These are phyloP conservation scores for Macrophomina phaseolina DNA, from an alignment of 2,329 filamentous ascomycete species.

Conservation along the genomic window DNA sequence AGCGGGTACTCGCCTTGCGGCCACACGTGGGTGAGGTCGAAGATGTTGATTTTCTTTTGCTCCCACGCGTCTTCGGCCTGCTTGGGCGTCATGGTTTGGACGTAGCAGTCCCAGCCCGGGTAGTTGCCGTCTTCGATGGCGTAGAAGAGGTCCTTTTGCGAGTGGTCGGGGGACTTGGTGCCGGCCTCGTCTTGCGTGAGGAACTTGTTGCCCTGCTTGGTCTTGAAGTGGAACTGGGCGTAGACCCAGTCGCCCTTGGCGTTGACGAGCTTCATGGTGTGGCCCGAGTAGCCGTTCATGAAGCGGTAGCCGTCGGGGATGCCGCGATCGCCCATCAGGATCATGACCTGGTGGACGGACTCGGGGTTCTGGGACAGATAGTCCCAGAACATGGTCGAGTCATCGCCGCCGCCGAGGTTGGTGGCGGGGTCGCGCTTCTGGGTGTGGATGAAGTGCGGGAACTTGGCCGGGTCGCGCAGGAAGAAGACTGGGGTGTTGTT, in stretches of 20 bases:
- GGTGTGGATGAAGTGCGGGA: constrained; percentile 75
- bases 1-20: constrained; percentile 59
- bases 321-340: constrained; percentile 61
- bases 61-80: constrained; percentile 59
- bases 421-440: constrained; percentile 77
- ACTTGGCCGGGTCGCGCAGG: constrained; percentile 74
- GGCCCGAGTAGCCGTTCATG: constrained; percentile 61
- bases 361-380: constrained; percentile 61
- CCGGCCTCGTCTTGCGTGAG: constrained; percentile 59
- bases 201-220: constrained; percentile 58
- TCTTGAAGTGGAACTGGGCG: constrained; percentile 59
- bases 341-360: constrained; percentile 60
- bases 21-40: constrained; percentile 62
- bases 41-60: constrained; percentile 60
- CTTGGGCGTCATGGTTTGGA: constrained; percentile 60
- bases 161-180: constrained; percentile 58
- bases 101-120: constrained; percentile 57
- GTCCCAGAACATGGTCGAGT: constrained; percentile 72
- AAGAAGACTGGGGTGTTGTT: constrained; percentile 81
- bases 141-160: constrained; percentile 59
- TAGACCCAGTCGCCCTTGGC: constrained; percentile 61
- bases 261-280: constrained; percentile 61
- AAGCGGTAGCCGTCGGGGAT: constrained; percentile 61
- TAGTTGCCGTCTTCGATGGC: constrained; percentile 60
- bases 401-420: constrained; percentile 69